Evolutionary conservation across 768 basidiomycete species (phyloP).

Genomic region (Crucibulum laeve): DNA sequence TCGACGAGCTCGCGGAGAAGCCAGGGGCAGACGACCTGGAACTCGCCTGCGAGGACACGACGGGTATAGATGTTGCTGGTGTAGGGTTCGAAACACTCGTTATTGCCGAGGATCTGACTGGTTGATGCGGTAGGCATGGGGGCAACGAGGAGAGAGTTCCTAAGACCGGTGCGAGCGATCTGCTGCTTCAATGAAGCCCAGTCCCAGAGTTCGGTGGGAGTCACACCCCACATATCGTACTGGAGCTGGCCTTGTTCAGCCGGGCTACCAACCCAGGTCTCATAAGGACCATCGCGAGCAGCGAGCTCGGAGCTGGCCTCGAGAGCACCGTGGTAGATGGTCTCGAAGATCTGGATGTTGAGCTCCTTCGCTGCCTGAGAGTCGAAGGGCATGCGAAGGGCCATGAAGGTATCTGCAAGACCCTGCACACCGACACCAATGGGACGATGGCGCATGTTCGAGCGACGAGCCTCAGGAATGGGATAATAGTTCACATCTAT

Average conservation of each 20-base stretch:
- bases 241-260: constrained; percentile 84
- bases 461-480: constrained; percentile 82
- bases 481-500: constrained; percentile 97
- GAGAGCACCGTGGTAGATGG: constrained; percentile 93
- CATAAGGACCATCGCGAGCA: constrained; percentile 73
- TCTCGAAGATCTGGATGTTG: constrained; percentile 97
- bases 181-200: constrained; percentile 86
- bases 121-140: constrained; percentile 99
- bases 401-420: constrained; percentile 98
- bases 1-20: constrained; percentile 97
- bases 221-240: constrained; percentile 93
- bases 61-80: constrained; percentile 99
- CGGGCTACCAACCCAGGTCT: constrained; percentile 90
- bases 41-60: constrained; percentile 98
- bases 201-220: constrained; percentile 89
- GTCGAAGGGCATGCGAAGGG: constrained; percentile 93
- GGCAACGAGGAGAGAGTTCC: constrained; percentile 87
- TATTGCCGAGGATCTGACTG: constrained; percentile 96
- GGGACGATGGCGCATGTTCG: constrained; percentile 96
- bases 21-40: constrained; percentile 99
- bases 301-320: constrained; percentile 92
- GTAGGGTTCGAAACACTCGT: constrained; percentile 99
- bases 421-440: constrained; percentile 98
- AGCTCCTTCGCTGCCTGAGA: constrained; percentile 80
- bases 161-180: constrained; percentile 73